Conservation (phyloP, 306 rosid species). For the Betula pendula region DNA sequence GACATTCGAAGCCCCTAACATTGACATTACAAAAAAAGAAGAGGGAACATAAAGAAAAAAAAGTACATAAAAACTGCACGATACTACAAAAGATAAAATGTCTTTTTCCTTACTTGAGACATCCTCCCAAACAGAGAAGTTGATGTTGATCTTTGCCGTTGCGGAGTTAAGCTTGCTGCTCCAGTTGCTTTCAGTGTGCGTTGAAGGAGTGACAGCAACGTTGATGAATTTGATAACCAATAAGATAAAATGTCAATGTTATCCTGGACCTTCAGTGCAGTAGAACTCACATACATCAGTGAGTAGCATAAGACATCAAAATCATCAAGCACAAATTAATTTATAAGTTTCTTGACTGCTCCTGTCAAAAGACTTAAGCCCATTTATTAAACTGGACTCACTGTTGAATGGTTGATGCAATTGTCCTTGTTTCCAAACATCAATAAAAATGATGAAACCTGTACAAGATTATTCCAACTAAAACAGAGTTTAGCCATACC, state of each 20-base stretch:
- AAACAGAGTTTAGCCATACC: conserved; percentile 31
- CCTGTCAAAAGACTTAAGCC: conserved; percentile 16
- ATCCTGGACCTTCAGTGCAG: conserved; percentile 53
- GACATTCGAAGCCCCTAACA: conserved; percentile 85
- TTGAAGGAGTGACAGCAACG: conserved; percentile 75
- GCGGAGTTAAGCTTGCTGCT: conserved; percentile 44
- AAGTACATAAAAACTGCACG: conserved; percentile 66
- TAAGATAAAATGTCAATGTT: conserved; percentile 65
- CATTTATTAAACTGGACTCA: background rate
- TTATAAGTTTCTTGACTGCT: background rate
- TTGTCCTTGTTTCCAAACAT: no score
- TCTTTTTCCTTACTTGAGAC: conserved; percentile 63
- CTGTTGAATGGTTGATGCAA: background rate
- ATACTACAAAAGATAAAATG: conserved; percentile 25
- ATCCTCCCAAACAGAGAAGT: conserved; percentile 75
- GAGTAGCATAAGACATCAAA: conserved; percentile 6
- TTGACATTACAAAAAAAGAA: conserved; percentile 24
- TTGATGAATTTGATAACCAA: conserved; percentile 86
- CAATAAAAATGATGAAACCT: no score
- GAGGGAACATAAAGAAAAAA: background rate
- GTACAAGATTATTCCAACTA: no score
- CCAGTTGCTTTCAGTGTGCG: conserved; percentile 80
- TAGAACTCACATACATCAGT: conserved; percentile 10
- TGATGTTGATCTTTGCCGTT: conserved; percentile 64
- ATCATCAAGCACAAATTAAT: conserved; percentile 5